Conservation (phyloP, 768 basidiomycete genomes). For the Cystobasidium onofrii region DNA sequence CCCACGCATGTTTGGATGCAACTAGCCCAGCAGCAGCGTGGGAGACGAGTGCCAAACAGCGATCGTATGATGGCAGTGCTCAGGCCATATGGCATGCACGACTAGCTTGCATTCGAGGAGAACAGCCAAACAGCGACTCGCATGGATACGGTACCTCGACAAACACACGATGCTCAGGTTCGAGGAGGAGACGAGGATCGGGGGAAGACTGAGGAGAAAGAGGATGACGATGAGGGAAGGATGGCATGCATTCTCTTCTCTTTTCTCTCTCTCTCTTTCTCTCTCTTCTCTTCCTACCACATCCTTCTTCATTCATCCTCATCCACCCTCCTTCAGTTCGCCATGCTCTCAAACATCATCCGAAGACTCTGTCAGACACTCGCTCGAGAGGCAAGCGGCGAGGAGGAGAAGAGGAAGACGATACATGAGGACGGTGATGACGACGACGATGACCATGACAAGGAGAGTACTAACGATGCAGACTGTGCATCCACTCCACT, state of each 20-base stretch:
- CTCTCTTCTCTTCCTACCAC: background rate
- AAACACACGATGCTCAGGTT: background rate
- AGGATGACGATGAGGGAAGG: background rate
- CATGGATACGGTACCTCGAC: no score
- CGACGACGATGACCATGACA: background rate
- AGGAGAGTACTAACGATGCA: no score
- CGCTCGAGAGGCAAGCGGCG: background rate
- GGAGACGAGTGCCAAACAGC: background rate
- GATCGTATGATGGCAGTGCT: no score
- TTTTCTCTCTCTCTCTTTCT: background rate
- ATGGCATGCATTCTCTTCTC: no score
- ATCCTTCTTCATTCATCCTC: background rate
- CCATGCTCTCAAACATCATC: background rate
- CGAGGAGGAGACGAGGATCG: background rate
- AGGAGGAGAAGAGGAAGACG: background rate
- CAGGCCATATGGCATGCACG: no score
- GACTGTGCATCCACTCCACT: background rate
- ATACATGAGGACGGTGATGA: background rate
- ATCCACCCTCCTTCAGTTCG: background rate
- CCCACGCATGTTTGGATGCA: no score
- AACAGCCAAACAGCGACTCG: no score
- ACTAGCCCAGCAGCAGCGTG: no score
- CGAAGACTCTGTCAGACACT: background rate
- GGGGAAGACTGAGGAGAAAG: background rate
- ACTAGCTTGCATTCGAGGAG: no score